Percentiles rank a stretch among this genome's conserved stretches.
phyloP scores from a whole-genome alignment of 2,329 filamentous ascomycete genomes.

The Epichloe typhina region DNA sequence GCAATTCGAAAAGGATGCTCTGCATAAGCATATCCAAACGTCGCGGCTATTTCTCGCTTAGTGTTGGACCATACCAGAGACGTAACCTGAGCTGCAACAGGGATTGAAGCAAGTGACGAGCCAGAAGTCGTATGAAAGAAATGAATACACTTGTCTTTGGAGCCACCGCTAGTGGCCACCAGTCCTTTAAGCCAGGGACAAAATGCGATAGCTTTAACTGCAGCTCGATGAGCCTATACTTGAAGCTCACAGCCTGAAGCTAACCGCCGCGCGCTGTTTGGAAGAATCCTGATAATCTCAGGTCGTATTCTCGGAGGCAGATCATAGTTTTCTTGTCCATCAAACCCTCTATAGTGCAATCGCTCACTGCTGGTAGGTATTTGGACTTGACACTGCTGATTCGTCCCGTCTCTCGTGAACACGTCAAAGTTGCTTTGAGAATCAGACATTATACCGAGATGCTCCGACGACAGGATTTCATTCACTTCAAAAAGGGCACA shows the following conservation, averaged over 20 bases:
- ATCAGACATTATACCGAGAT: conserved; percentile 2
- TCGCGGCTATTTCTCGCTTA: conserved; percentile 77
- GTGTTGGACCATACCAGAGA: conserved; percentile 82
- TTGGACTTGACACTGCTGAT: conserved; percentile 5
- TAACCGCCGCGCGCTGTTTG: conserved; percentile 32
- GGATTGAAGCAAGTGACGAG: conserved; percentile 74
- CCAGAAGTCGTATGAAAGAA: conserved; percentile 86
- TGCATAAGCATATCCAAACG: conserved; percentile 85
- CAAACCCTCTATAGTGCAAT: neutral
- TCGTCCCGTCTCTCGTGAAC: conserved; percentile 7
- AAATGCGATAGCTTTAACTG: conserved; percentile 93
- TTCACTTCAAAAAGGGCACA: conserved; percentile 69
- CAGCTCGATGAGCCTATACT: conserved; percentile 67
- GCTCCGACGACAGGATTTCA: conserved; percentile 31
- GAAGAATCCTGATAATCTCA: conserved; percentile 4
- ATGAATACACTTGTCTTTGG: conserved; percentile 89
- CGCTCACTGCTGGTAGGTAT: neutral
- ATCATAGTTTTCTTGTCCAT: neutral
- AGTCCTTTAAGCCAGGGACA: conserved; percentile 86
- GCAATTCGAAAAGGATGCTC: conserved; percentile 83
- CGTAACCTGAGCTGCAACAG: conserved; percentile 87
- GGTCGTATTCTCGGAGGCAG: neutral
- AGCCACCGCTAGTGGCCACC: conserved; percentile 82
- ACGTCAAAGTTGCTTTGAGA: neutral
- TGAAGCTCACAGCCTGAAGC: conserved; percentile 49